Base-by-base conservation (phyloP, 2,329 filamentous ascomycete genomes). In the Alternaria burnsii region DNA sequence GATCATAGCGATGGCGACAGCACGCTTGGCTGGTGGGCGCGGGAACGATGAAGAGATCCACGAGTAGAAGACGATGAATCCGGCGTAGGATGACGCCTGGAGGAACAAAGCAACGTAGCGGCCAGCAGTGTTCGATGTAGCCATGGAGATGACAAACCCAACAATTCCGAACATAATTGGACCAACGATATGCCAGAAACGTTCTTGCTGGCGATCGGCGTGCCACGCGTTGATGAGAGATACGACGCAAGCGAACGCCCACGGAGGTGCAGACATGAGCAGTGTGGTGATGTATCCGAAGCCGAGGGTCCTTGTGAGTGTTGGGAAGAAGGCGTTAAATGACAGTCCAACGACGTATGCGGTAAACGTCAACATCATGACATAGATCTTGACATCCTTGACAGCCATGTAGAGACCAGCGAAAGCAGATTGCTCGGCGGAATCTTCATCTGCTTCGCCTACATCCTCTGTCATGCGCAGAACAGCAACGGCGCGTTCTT, bases 341-440 rank as follows among this genome's bases (percentile, higher is more conserved):
- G 63, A 68, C 2, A 76, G 73, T 3, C 87, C 86, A 6, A 88
- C 81, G 8, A 88, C 86, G 62, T 88, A 88, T 4, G 86, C 85
- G 3, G 85, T 86, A 58, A 88, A 85, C 1, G 86, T 86, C 7
- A 89, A 56, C 82, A 88, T 88, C 84, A 89, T 85, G 61, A 89
- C 69, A 69, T 88, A 89, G 62, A 88, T 86, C 79, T 89, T 89
- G 64, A 78, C 16, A 62, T 89, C 88, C 73, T 85, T 87, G 51
- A 88, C 70, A 0, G 86, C 85, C 83, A 89, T 86, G 53, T 84
- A 78, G 30, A 88, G 73, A 10, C 87, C 87, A 9, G 82, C 81
- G 61, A 86, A 84, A 2, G 80, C 70, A 3, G 82, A 82, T 66
- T 86, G 81, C n/a, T 82, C 80, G 1, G 79, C 69, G 0, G 70